Conservation (phyloP, 257 asterid genomes). For the Scutellaria minor region DNA sequence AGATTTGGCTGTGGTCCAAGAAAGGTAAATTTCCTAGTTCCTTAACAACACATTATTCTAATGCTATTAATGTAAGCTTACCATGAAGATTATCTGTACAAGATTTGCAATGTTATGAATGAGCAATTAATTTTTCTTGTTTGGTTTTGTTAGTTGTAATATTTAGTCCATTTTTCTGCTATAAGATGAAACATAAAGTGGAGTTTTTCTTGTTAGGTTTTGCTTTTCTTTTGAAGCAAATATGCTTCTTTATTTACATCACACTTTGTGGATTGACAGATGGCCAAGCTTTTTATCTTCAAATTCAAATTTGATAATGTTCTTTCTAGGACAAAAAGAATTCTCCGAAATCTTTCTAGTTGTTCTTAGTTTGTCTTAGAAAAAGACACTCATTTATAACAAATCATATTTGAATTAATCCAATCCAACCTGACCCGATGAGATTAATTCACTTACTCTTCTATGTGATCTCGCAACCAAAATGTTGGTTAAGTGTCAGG, state of each 20-base stretch:
- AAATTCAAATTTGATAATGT: slow-evolving; percentile 38
- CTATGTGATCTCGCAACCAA: too few relatives aligned
- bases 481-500: too few relatives aligned
- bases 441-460: too few relatives aligned
- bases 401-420: background rate
- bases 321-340: slow-evolving; percentile 23
- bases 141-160: slow-evolving; percentile 19
- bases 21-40: slow-evolving; percentile 65
- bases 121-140: background rate
- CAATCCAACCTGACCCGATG: too few relatives aligned
- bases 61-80: slow-evolving; percentile 48
- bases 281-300: slow-evolving; percentile 38
- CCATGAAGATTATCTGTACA: slow-evolving; percentile 42
- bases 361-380: slow-evolving; percentile 6
- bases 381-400: background rate
- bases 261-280: slow-evolving; percentile 45
- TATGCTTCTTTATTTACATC: slow-evolving; percentile 49
- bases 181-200: too few relatives aligned
- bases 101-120: slow-evolving; percentile 12
- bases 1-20: slow-evolving; percentile 97
- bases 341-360: slow-evolving; percentile 32
- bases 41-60: slow-evolving; percentile 46
- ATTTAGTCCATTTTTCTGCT: background rate
- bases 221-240: slow-evolving; percentile 38
- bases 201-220: slow-evolving; percentile 34